Base-by-base conservation (phyloP, 345 rosid species). In the Linum lewisii region DNA sequence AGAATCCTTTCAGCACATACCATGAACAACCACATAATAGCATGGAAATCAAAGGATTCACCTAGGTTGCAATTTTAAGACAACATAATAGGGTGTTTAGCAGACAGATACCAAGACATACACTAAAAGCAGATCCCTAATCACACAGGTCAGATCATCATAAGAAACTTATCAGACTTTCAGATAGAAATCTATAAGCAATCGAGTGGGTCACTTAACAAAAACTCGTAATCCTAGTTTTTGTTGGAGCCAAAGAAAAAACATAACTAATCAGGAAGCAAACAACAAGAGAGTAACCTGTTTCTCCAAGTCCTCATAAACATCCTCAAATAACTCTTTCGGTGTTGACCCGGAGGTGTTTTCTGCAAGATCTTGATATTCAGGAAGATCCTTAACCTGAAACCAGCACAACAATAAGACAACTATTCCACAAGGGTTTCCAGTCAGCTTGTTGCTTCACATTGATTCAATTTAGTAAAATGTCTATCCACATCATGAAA, bases 311-410 rank as follows among this genome's bases (percentile, higher is more conserved):
- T 87, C 92, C 74, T 87, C 95, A 60, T 69, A 54, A 49, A 89
- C 77, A 84, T 85, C 97, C 75, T 89, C 99, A 69, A 89, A 93
- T 83, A 93, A 81, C 66, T 93, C 97, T 78, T 82, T 93, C 0
- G 99, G 97, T 21, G 84, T 84, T 62, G 97, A 93, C 64, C 99
- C 99, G 50, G 88, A 86, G 14, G 67, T 78, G 42, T 93, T 93
- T 58, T 86, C 77, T 64, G 88, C 99, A 84, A 93, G 85, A 73
- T 94, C 95, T 52, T 71, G 80, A 82, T 93, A 93, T 63, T 81
- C 89, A 34, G 94, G 86, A 61, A 78, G 75, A 45, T 93, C 97
- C 72, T 77, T 85, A 49, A 89, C 81, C 99, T 93, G 72, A 42
- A 70, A 56, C 54, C 26, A 65, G 52, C 42, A 63, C 52, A 58